Conservation (phyloP, 148 eudicot species). For the Nepenthes gracilis region DNA sequence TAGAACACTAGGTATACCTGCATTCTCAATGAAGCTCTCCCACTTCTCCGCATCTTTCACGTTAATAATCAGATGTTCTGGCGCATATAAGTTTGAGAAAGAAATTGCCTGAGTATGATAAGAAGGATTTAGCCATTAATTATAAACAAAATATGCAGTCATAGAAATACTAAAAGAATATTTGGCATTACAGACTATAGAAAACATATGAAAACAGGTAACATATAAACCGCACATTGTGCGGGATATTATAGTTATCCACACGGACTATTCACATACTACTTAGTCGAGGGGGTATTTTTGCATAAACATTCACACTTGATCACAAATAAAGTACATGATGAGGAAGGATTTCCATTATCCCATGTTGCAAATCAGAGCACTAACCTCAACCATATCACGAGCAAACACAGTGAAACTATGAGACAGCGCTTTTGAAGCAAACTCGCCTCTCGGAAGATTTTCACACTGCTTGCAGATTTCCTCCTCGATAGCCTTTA, state of each 20-base stretch:
- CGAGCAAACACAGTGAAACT: conserved; percentile 78
- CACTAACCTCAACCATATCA: conserved; percentile 89
- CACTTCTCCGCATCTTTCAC: conserved; percentile 96
- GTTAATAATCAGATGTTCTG: conserved; percentile 93
- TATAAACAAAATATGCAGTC: neutral
- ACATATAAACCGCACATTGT: too few relatives aligned
- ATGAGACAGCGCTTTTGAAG: conserved; percentile 75
- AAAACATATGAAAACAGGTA: too few relatives aligned
- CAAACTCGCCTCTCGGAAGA: conserved; percentile 91
- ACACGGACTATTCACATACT: too few relatives aligned
- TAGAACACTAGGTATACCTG: conserved; percentile 33
- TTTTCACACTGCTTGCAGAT: conserved; percentile 68
- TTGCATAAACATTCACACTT: too few relatives aligned
- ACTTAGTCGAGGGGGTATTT: too few relatives aligned
- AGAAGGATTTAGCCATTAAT: conserved; percentile 2
- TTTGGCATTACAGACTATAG: too few relatives aligned
- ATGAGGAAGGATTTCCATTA: neutral
- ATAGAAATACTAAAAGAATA: too few relatives aligned
- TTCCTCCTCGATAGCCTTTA: conserved; percentile 58
- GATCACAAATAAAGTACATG: neutral
- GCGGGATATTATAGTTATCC: too few relatives aligned
- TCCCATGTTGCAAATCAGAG: conserved; percentile 2
- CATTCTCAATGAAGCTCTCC: conserved; percentile 88
- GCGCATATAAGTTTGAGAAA: conserved; percentile 92
- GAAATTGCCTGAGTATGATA: conserved; percentile 55